Base-by-base conservation (phyloP, 345 rosid genomes). In the Pistacia vera region DNA sequence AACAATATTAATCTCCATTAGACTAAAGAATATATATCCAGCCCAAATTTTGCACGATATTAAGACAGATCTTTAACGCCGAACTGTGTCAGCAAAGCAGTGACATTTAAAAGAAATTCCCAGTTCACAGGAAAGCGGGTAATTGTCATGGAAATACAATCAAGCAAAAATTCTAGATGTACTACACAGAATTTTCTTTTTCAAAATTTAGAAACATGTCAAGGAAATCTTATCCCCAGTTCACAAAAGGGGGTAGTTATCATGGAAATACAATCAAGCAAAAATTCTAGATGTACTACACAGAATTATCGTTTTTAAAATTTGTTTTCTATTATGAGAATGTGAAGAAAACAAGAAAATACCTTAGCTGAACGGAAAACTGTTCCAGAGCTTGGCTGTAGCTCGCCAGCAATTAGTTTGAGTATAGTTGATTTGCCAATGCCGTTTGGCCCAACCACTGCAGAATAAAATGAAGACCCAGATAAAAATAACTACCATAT, bases 371-470 rank as follows among this genome's bases (percentile, higher is more conserved):
- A 96, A 58, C 97, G 98, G 82, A 96, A 93, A 80, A 96, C 94
- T 63, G 99, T 96, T 71, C 99, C 99, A 63, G 99, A 96, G 88
- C 83, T 93, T 63, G 98, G 98, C 78, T 96, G 98, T 63, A 96
- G 84, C 57, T 96, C 99, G 66, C 99, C 99, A 7, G 97, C 86
- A 74, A 93, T 96, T 73, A 96, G 86, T 87, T 96, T 96, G 73
- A 96, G 98, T 76, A 96, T 96, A 56, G 99, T 96, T 77, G 98
- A 93, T 84, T 96, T 96, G 73, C 99, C 99, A 81, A 96, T 96
- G 66, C 99, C 99, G 89, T 96, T 96, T 77, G 99, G 90, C 71
- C 99, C 99, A 64, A 96, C 99, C 99, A 96, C 99, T 96, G 88
- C 77, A 85, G 48, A 79, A 71, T 59, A 46, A 84, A n/a, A 35